Conservation (phyloP, 306 rosid genomes). For the Prinsepia uniflora region DNA sequence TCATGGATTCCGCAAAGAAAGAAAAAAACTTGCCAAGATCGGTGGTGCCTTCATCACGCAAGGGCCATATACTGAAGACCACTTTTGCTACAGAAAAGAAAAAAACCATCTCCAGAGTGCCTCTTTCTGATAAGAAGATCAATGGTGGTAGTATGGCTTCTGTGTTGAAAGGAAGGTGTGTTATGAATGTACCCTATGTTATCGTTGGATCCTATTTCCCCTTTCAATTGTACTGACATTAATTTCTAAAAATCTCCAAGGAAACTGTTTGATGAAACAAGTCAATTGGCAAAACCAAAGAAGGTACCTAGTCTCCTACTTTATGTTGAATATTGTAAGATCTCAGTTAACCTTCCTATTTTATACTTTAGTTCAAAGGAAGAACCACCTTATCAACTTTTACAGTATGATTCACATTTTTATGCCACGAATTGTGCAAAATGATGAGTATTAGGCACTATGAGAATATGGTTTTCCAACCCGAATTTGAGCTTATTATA, state of each 20-base stretch:
- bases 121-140: constrained; percentile 45
- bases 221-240: background rate
- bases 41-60: constrained; percentile 32
- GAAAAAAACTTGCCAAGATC: constrained; percentile 31
- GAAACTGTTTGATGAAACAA: constrained; percentile 61
- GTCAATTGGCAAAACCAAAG: constrained; percentile 38
- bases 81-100: constrained; percentile 43
- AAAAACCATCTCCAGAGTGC: constrained; percentile 29
- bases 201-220: background rate
- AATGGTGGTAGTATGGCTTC: constrained; percentile 22
- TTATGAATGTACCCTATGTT: constrained; percentile 8
- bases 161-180: constrained; percentile 61
- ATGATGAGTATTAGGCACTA: background rate
- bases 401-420: background rate
- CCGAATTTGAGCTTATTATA: constrained; percentile 4
- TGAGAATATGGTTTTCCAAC: background rate
- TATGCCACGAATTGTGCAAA: background rate
- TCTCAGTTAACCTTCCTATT: background rate
- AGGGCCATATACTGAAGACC: constrained; percentile 36
- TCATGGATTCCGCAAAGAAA: constrained; percentile 38
- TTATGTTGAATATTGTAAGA: background rate
- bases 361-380: background rate
- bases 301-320: constrained; percentile 45
- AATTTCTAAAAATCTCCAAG: constrained; percentile 30
- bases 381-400: background rate